Evolutionary conservation across 2,329 filamentous ascomycete genomes (phyloP), one percentile per base, ranked within the genome.

Genomic region (Exophiala sideris): DNA sequence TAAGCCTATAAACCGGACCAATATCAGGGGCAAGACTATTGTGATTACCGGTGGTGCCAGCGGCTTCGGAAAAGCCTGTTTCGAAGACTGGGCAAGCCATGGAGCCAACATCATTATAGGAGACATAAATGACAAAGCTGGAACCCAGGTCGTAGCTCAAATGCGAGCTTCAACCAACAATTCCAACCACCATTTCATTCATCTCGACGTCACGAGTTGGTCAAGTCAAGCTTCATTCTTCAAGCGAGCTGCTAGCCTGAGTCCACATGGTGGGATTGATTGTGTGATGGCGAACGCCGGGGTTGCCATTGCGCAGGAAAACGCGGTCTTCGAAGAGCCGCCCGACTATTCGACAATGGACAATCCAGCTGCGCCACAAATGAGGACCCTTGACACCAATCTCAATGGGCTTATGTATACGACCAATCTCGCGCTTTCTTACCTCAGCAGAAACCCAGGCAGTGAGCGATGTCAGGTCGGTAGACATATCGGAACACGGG

Each of bases 221-320:
- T 71, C 81, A 40, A 81, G 79, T 5, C 85, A 88, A 64, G 79
- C 83, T 42, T 71, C 76, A 24, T 74, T 88, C 50, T 89, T 88
- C 74, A 79, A 80, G 41, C 69, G 76, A 49, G 83, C 83, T 2
- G 71, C 75, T 35, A 71, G 72, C 48, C 70, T 81, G 50, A 84
- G 80, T 56, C 76, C 75, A 0, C 74, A 79, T 47, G 76, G 77
- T 12, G 76, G 77, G 10, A 78, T 87, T 58, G 83, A 87, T 67
- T 73, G 77, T 16, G 83, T 87, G 3, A 81, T 87, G 42, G 83
- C 84, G 57, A 87, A 86, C 64, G 85, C 85, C 0, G 86, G 85
- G 44, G 79, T 87, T 60, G 73, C 76, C 39, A 75, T 77, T 35
- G 65, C 66, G 32, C 47, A 67, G 32, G 63, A 66, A 24, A 61